phyloP scores from a whole-genome alignment of 306 rosid genomes.

The Medicago arabica region DNA sequence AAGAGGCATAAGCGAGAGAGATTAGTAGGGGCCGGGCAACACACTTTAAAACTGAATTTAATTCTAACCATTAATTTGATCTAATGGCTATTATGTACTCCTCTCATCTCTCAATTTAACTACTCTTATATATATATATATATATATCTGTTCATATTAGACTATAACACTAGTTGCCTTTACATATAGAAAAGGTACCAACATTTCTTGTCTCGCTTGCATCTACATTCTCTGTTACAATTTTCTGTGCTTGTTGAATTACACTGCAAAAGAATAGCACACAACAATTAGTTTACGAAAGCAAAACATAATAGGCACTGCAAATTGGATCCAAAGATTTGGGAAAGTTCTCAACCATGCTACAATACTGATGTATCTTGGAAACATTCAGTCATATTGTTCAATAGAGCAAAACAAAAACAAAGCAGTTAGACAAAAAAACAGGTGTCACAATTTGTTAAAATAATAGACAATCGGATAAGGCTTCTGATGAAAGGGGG shows the following conservation, averaged over 20 bases:
- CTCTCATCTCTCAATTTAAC: too few species aligned
- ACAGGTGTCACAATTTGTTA: conserved; percentile 9
- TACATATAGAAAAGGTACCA: conserved; percentile 42
- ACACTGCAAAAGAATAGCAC: conserved; percentile 59
- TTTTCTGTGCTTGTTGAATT: conserved; percentile 83
- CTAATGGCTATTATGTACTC: too few species aligned
- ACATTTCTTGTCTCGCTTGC: conserved; percentile 81
- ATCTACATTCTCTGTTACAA: conserved; percentile 65
- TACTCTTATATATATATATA: too few species aligned
- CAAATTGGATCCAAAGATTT: conserved; percentile 32
- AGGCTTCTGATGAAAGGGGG: conserved; percentile 6
- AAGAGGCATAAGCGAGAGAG: too few species aligned
- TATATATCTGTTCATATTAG: conserved; percentile 16
- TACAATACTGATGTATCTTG: conserved; percentile 15
- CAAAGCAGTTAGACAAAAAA: conserved; percentile 24
- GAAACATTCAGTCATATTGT: conserved; percentile 12
- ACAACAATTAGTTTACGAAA: conserved; percentile 36
- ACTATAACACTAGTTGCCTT: conserved; percentile 12
- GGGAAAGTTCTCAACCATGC: conserved; percentile 34
- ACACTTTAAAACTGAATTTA: too few species aligned
- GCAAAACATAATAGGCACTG: conserved; percentile 34
- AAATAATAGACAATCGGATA: conserved; percentile 22
- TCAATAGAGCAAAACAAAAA: conserved; percentile 18
- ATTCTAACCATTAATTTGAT: too few species aligned
- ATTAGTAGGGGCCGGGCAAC: too few species aligned